Evolutionary conservation across 1,139 yeast species (phyloP).

Genomic region (Geotrichum australiense): DNA sequence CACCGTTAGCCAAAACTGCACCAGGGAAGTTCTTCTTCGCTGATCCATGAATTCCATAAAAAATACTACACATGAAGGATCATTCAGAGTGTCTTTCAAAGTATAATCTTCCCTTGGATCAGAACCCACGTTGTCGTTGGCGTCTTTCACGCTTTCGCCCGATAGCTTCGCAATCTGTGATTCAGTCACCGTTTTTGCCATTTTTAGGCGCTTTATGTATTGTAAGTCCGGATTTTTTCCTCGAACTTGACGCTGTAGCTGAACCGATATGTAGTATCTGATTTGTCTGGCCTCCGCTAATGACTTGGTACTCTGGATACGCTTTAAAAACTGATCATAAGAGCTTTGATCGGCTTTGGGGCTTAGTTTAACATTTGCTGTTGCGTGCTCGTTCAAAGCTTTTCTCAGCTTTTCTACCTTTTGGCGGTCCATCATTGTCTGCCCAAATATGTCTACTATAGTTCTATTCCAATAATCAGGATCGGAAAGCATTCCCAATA

Average conservation of each 20-base stretch:
- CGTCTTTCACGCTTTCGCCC: constrained; percentile 15
- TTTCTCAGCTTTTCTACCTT: constrained; percentile 69
- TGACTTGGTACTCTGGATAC: constrained; percentile 34
- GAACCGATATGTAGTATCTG: constrained; percentile 40
- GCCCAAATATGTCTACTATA: constrained; percentile 55
- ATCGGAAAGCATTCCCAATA: constrained; percentile 53
- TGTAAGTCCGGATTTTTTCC: constrained; percentile 15
- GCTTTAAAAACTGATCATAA: constrained; percentile 41
- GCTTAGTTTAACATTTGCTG: constrained; percentile 23
- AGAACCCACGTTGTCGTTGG: constrained; percentile 2
- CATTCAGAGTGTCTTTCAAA: constrained; percentile 39
- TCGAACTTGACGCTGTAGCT: constrained; percentile 29
- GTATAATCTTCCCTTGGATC: constrained; percentile 34
- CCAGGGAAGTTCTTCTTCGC: constrained; percentile 38
- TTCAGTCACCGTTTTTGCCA: constrained; percentile 27
- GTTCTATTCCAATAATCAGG: constrained; percentile 71
- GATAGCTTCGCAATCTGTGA: constrained; percentile 27
- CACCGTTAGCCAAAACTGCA: constrained; percentile 62
- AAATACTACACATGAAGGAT: constrained; percentile 43
- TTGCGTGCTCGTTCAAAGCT: constrained; percentile 62
- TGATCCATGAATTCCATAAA: constrained; percentile 55
- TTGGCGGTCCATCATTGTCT: constrained; percentile 62
- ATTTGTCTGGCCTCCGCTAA: constrained; percentile 40
- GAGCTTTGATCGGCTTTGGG: constrained; percentile 33
- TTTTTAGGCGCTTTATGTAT: constrained; percentile 28